These are phyloP conservation scores for Lactifluus piperatus DNA, from an alignment of 768 basidiomycete genomes.

Conservation along the genomic window DNA sequence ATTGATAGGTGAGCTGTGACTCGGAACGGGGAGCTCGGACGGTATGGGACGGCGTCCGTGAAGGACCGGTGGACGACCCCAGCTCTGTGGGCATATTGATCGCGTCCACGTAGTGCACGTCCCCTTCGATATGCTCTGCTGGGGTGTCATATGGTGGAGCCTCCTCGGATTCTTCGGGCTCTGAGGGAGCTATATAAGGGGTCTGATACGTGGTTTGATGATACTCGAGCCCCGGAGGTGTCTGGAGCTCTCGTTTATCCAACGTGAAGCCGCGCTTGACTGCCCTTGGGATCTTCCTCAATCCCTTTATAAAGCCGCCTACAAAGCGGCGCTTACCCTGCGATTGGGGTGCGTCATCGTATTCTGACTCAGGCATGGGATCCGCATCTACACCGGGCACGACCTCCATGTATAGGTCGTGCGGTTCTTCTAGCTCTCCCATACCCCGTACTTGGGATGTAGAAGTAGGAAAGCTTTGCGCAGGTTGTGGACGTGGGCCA, in stretches of 20 bases:
- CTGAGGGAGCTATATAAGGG: not conserved
- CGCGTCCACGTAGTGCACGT: slow-evolving; percentile 9
- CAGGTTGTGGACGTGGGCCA: slow-evolving; percentile 14
- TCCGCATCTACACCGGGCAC: not conserved
- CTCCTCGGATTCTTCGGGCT: not conserved
- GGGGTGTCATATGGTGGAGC: slow-evolving; percentile 12
- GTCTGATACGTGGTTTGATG: not conserved
- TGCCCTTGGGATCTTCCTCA: slow-evolving; percentile 15
- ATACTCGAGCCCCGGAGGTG: not conserved
- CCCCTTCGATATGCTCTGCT: not conserved
- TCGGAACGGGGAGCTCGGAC: slow-evolving; percentile 12
- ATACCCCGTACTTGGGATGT: not conserved
- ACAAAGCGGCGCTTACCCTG: slow-evolving; percentile 12
- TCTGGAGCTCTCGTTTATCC: not conserved
- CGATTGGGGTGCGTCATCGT: not conserved
- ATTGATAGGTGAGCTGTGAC: slow-evolving; percentile 19
- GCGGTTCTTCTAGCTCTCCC: slow-evolving; percentile 6
- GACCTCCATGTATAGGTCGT: slow-evolving; percentile 15
- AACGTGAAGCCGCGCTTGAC: slow-evolving; percentile 13
- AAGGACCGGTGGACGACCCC: not conserved
- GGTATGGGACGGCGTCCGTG: slow-evolving; percentile 1
- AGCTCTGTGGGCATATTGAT: slow-evolving; percentile 11
- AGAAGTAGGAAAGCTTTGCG: slow-evolving; percentile 4
- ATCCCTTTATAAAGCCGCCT: slow-evolving; percentile 13
- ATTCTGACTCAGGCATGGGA: not conserved